Conservation (phyloP, 2,329 filamentous ascomycete genomes). For the Claviceps sp. region DNA sequence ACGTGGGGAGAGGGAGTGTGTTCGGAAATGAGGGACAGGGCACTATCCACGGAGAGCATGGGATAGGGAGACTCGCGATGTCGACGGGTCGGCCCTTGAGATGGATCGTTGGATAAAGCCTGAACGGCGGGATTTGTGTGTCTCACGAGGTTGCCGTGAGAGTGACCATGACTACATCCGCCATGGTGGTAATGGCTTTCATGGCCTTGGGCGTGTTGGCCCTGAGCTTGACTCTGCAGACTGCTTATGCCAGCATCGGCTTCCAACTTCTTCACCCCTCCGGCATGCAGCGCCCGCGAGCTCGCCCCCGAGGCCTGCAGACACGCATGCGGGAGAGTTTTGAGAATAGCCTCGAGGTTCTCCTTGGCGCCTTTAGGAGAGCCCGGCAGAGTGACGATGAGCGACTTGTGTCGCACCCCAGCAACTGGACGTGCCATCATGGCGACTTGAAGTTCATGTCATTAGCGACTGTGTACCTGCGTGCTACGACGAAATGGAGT, state of each 20-base stretch:
- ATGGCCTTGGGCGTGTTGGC: slow-evolving; percentile 20
- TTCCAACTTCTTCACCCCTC: slow-evolving; percentile 74
- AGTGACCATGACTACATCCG: slow-evolving; percentile 33
- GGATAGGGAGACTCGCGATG: slow-evolving; percentile 82
- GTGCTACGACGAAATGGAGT: neutral
- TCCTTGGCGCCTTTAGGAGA: slow-evolving; percentile 92
- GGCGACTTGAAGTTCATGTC: slow-evolving; percentile 47
- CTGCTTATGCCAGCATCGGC: slow-evolving; percentile 55
- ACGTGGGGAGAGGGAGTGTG: slow-evolving; percentile 53
- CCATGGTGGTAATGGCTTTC: slow-evolving; percentile 20
- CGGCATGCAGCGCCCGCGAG: slow-evolving; percentile 65
- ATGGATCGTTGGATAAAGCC: slow-evolving; percentile 42
- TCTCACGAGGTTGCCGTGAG: slow-evolving; percentile 50
- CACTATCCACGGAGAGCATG: slow-evolving; percentile 78
- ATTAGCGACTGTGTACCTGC: neutral
- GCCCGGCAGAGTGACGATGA: slow-evolving; percentile 83
- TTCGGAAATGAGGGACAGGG: slow-evolving; percentile 57
- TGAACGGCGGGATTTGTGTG: slow-evolving; percentile 43
- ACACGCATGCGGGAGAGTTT: slow-evolving; percentile 91
- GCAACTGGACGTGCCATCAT: slow-evolving; percentile 94
- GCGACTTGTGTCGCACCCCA: slow-evolving; percentile 64
- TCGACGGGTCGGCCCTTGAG: slow-evolving; percentile 50
- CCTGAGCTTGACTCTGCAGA: slow-evolving; percentile 16
- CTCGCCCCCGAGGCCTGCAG: slow-evolving; percentile 72
- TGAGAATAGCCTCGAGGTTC: slow-evolving; percentile 79